phyloP scores from a whole-genome alignment of 805 yeast genomes.

The Saccharomycopsis selenospora region DNA sequence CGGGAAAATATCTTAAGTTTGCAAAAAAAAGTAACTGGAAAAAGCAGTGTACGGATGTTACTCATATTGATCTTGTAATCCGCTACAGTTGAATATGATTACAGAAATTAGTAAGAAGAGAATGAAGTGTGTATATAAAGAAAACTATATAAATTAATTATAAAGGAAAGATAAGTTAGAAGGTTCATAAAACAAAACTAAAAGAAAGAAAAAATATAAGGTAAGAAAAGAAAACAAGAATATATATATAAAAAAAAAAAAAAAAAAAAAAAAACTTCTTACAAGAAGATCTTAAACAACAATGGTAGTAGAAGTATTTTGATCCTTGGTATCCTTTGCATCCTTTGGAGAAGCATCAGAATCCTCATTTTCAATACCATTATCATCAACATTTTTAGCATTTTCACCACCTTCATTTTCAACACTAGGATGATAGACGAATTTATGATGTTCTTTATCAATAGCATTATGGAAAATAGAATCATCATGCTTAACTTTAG shows the following conservation, averaged over 20 bases:
- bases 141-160: too few species aligned
- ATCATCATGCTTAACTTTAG: conserved; percentile 26
- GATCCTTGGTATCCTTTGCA: not conserved
- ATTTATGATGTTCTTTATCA: conserved; percentile 16
- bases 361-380: conserved; percentile 8
- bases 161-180: too few species aligned
- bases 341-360: conserved; percentile 16
- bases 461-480: conserved; percentile 16
- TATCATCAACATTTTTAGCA: conserved; percentile 6
- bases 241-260: too few species aligned
- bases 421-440: conserved; percentile 13
- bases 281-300: not conserved
- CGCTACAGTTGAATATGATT: too few species aligned
- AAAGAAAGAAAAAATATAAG: not conserved
- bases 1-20: too few species aligned
- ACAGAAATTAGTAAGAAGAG: too few species aligned
- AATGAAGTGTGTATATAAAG: too few species aligned
- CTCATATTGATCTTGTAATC: too few species aligned
- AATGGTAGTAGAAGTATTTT: not conserved
- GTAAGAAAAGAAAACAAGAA: not conserved
- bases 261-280: conserved; percentile 1
- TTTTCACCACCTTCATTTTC: conserved; percentile 17
- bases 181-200: not conserved
- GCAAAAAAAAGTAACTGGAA: too few species aligned
- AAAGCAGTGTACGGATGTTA: too few species aligned